Evolutionary conservation across 1,139 yeast species (phyloP).

Genomic region (Magnusiomyces clavatus): DNA sequence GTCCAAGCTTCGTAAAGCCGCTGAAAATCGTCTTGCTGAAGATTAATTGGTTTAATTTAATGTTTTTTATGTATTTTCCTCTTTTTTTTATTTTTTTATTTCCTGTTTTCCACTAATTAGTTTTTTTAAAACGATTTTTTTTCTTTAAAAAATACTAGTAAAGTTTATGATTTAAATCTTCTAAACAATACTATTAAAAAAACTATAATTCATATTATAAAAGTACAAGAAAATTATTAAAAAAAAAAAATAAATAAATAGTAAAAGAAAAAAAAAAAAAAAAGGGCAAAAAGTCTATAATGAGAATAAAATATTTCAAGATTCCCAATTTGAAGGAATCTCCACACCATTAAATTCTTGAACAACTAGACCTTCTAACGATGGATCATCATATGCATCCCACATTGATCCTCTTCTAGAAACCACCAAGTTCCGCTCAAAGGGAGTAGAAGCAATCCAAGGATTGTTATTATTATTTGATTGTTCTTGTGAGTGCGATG

Average conservation of each 20-base stretch:
- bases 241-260: too few species aligned
- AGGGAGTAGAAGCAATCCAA: neutral
- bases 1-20: constrained; percentile 40
- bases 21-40: constrained; percentile 26
- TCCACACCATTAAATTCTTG: constrained; percentile 12
- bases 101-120: neutral
- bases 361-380: constrained; percentile 10
- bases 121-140: too few species aligned
- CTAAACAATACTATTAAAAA: too few species aligned
- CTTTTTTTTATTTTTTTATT: neutral
- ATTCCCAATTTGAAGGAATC: neutral
- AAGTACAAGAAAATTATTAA: too few species aligned
- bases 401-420: constrained; percentile 9
- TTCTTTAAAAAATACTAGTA: too few species aligned
- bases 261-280: too few species aligned
- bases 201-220: too few species aligned
- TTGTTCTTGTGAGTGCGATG: neutral
- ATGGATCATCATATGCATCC: constrained; percentile 13
- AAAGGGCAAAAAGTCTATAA: too few species aligned
- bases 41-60: neutral
- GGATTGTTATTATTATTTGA: neutral
- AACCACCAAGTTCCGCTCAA: constrained; percentile 1
- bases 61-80: neutral
- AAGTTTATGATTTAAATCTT: too few species aligned
- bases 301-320: neutral